Percentiles rank a stretch among this genome's conserved stretches.
phyloP scores from a whole-genome alignment of 345 rosid genomes.

The Garcia nutans region DNA sequence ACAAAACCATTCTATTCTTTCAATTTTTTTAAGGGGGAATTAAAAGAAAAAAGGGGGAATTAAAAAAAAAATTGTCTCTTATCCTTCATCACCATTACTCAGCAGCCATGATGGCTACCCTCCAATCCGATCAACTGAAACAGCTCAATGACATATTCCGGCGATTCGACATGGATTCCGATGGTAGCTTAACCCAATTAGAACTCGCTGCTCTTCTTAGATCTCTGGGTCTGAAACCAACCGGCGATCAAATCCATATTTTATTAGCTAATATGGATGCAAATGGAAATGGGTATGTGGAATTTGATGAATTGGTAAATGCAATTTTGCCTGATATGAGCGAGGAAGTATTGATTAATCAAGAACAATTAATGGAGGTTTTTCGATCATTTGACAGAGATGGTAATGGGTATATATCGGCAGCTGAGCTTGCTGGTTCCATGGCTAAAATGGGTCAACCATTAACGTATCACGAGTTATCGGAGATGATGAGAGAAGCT shows the following conservation, averaged over 20 bases:
- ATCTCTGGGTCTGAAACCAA: conserved; percentile 78
- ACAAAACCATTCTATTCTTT: too few species aligned
- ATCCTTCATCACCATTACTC: neutral
- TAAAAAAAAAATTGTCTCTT: neutral
- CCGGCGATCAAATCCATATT: conserved; percentile 67
- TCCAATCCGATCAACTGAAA: conserved; percentile 53
- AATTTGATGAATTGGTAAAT: conserved; percentile 72
- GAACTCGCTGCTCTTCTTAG: conserved; percentile 92
- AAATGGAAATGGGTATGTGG: conserved; percentile 76
- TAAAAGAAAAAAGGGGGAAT: too few species aligned
- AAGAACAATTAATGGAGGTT: conserved; percentile 60
- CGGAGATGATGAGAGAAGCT: conserved; percentile 89
- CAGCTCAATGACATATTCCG: conserved; percentile 82
- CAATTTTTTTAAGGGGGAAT: neutral
- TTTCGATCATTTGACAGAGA: conserved; percentile 66
- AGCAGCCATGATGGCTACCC: conserved; percentile 25
- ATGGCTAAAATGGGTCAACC: conserved; percentile 88
- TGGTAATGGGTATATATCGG: conserved; percentile 67
- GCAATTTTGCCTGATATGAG: conserved; percentile 68
- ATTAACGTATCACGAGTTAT: conserved; percentile 60
- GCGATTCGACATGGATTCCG: conserved; percentile 86
- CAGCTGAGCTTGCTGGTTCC: conserved; percentile 73
- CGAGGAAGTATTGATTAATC: conserved; percentile 58
- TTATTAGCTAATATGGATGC: conserved; percentile 65
- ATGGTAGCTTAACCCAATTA: conserved; percentile 77